Evolutionary conservation across 164 flowering plant species (phyloP).

Genomic region (Macadamia integrifolia): DNA sequence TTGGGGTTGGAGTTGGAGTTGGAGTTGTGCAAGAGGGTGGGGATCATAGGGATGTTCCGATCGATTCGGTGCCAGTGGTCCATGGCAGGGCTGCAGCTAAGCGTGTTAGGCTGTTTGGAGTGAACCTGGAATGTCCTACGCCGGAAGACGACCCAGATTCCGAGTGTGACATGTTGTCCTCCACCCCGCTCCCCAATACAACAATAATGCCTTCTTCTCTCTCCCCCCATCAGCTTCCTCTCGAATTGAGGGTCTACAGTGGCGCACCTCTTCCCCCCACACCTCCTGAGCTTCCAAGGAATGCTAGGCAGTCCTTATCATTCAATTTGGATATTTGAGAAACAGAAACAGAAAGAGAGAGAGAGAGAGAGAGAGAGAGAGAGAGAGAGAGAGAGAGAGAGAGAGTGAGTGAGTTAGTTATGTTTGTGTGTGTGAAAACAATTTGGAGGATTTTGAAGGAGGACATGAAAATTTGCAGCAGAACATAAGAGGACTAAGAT

Average conservation of each 20-base stretch:
- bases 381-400: too few species aligned
- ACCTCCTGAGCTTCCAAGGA: conserved; percentile 14
- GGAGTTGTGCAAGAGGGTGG: conserved; percentile 15
- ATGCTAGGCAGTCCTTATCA: conserved; percentile 40
- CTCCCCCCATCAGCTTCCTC: conserved; percentile 10
- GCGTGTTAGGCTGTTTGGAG: conserved; percentile 80
- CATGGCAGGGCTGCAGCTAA: conserved; percentile 56
- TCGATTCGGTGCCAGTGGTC: conserved; percentile 76
- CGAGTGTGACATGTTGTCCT: too few species aligned
- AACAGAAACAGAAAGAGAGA: too few species aligned
- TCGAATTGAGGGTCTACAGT: conserved; percentile 22
- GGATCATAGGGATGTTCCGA: conserved; percentile 12
- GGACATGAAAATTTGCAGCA: background rate
- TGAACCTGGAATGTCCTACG: conserved; percentile 76
- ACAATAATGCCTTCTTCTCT: background rate
- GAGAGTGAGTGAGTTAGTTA: background rate
- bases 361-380: too few species aligned
- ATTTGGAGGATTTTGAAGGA: too few species aligned
- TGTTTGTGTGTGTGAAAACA: too few species aligned
- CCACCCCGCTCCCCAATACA: too few species aligned
- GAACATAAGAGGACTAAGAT: too few species aligned
- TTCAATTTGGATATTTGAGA: conserved; percentile 20
- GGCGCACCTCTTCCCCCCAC: conserved; percentile 11
- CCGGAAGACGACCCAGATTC: conserved; percentile 16
- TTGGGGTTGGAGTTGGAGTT: background rate